phyloP scores from a whole-genome alignment of 176 grass and related monocot genomes.

The Eragrostis curvula region DNA sequence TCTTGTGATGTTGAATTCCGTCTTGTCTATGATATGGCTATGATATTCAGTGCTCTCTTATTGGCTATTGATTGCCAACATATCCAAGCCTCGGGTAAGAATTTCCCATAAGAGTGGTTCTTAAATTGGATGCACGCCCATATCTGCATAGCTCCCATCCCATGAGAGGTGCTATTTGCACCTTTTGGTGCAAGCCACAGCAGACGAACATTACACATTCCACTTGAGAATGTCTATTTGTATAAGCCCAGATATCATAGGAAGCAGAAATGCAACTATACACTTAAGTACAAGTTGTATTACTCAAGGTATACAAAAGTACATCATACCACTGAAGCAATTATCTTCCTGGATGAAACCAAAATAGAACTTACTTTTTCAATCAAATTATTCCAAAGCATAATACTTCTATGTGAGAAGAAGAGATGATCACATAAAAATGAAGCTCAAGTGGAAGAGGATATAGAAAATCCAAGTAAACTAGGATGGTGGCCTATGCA shows the following conservation, averaged over 20 bases:
- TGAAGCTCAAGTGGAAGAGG: too few relatives aligned
- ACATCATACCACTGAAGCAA: not conserved
- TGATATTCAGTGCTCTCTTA: not conserved
- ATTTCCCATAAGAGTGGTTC: not conserved
- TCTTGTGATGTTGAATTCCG: not conserved
- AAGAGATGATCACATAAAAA: not conserved
- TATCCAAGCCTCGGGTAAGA: not conserved
- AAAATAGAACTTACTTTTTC: not conserved
- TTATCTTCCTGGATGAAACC: not conserved
- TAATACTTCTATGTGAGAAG: not conserved
- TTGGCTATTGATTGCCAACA: conserved; percentile 29
- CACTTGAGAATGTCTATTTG: not conserved
- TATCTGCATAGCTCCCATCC: not conserved
- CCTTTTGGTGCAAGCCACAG: not conserved
- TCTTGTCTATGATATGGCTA: not conserved
- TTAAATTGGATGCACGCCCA: not conserved
- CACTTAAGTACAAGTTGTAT: too few relatives aligned
- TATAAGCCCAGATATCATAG: not conserved
- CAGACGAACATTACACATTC: not conserved
- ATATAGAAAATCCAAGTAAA: too few relatives aligned
- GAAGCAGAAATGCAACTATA: too few relatives aligned
- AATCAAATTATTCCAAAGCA: not conserved
- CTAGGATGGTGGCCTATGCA: too few relatives aligned
- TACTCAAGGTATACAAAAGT: not conserved
- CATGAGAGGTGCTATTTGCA: not conserved